Evolutionary conservation across 2,329 filamentous ascomycete genomes (phyloP), one percentile per base, ranked within the genome.

Genomic region (Cladorrhinum sp.): DNA sequence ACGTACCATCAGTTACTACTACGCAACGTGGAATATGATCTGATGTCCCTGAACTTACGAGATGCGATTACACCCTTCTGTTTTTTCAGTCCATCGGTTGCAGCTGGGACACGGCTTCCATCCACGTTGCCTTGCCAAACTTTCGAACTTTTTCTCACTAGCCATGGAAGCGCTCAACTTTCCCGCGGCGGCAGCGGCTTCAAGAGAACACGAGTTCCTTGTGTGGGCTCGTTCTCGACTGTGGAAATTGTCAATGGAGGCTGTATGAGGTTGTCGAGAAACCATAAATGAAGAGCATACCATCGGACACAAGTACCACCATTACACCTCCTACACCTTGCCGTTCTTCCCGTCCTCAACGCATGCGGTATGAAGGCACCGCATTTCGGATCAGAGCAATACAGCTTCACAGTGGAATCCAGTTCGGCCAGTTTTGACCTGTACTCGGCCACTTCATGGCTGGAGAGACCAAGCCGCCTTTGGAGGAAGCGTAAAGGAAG

Each of bases 51-150:
- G 12, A 7, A 58, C 55, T 59, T 10, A 67, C 65, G 10, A 22
- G 23, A 67, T 67, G 50, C 66, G 64, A 48, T 65, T 64, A 41
- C 66, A 67, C 10, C 66, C 66, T 6, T 59, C 52, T 13, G 32
- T 60, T 60, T 65, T 66, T 52, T 67, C 63, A 8, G 66, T 59
- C 36, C 61, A 53, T 5, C 50, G 52, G 32, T 58, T 56, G 36
- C 66, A 67, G 23, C 48, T 3, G 2, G 66, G 66, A 23, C 65
- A 67, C 3, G 20, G 50, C 54, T 65, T 64, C 65, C 65, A 67
- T 2, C 60, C 58, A 55, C 51, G 49, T 27, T 41, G 45, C 23
- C 5, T 55, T 24, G 54, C 48, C 3, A 61, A 22, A 25, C 20
- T 29, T 23, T 27, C 36, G 18, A 62, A 62, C 45, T 25, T 48